Base-by-base conservation (phyloP, 1,139 yeast genomes). In the Zygotorulaspora mrakii region DNA sequence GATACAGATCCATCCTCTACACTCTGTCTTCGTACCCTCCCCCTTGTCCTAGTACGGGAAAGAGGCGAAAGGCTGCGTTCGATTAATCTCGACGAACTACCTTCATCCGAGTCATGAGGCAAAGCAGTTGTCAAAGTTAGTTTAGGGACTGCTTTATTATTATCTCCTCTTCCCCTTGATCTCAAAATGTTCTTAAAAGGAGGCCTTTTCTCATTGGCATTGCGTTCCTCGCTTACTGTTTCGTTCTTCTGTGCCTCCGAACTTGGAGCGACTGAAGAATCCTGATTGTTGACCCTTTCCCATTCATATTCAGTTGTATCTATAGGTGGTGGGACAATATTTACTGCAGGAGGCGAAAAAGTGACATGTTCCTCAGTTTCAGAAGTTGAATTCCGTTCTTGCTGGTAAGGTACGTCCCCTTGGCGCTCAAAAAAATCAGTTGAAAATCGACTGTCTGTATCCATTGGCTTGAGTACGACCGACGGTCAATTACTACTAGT, bases 1-100 rank as follows among this genome's bases (percentile, higher is more conserved):
- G 36, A 22, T 11, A 29, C 34, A 10, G 48, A 37, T 8, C 43
- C 36, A 22, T 43, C 46, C 11, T 40, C 47, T 26, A 39, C 42
- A 27, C 54, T 47, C 24, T 47, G 49, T 35, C 50, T 48, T 44
- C 55, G 47, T n/a, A 48, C 35, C 35, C 43, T 41, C 3, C 31
- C 28, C 17, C 33, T 30, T 17, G 41, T 21, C 17, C 23, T 18
- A 16, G 21, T 31, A 20, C 24, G 26, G 13, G 39, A 34, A 18
- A 35, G 16, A 9, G 46, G 35, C 17, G 48, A 40, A 20, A 35
- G 26, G 8, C 35, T 28, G 9, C 43, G 28, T 16, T 37, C 41
- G 12, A 47, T 39, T 14, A 14, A 17, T 4, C 31, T 30, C 5
- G 37, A 23, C 8, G 25, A 17, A 11, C 27, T 33, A 12, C 25